phyloP scores from a whole-genome alignment of 2,329 filamentous ascomycete species.

The Neurospora crassa region DNA sequence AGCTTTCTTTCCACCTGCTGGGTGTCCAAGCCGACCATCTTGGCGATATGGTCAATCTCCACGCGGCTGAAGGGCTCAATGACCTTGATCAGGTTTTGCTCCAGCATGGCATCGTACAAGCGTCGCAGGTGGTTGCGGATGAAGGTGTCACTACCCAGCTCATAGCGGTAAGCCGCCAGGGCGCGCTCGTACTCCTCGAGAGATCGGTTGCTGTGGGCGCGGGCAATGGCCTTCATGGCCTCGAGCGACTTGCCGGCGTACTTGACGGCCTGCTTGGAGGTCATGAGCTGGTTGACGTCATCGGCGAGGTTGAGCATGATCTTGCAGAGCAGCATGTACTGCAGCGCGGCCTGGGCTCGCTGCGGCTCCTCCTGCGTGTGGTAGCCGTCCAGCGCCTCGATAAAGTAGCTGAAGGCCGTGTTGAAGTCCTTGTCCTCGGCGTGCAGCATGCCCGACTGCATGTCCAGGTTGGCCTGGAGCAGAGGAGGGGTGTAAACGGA shows the following conservation, averaged over 20 bases:
- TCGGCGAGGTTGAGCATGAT: constrained; percentile 97
- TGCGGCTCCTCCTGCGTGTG: constrained; percentile 79
- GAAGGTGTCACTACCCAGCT: constrained; percentile 89
- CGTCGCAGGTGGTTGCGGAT: constrained; percentile 94
- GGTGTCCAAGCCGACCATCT: constrained; percentile 94
- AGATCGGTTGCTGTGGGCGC: constrained; percentile 89
- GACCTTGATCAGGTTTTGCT: constrained; percentile 99
- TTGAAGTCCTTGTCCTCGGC: constrained; percentile 99
- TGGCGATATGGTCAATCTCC: constrained; percentile 92
- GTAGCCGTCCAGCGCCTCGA: constrained; percentile 96
- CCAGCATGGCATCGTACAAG: constrained; percentile 95
- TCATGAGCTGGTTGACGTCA: constrained; percentile 91
- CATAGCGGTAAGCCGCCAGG: constrained; percentile 79
- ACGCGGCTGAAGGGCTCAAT: constrained; percentile 98
- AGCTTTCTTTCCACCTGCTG: constrained; percentile 97
- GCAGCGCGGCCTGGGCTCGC: constrained; percentile 91
- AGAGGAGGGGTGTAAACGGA: constrained; percentile 95
- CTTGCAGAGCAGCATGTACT: constrained; percentile 99
- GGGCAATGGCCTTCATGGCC: constrained; percentile 97
- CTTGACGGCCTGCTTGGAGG: constrained; percentile 91
- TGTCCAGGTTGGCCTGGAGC: constrained; percentile 91
- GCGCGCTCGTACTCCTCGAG: constrained; percentile 96
- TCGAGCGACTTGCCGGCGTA: constrained; percentile 94
- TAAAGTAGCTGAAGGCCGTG: constrained; percentile 97
- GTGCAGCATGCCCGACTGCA: constrained; percentile 98